Evolutionary conservation across 768 basidiomycete species (phyloP).

Genomic region (Leccinum pellstonianum): DNA sequence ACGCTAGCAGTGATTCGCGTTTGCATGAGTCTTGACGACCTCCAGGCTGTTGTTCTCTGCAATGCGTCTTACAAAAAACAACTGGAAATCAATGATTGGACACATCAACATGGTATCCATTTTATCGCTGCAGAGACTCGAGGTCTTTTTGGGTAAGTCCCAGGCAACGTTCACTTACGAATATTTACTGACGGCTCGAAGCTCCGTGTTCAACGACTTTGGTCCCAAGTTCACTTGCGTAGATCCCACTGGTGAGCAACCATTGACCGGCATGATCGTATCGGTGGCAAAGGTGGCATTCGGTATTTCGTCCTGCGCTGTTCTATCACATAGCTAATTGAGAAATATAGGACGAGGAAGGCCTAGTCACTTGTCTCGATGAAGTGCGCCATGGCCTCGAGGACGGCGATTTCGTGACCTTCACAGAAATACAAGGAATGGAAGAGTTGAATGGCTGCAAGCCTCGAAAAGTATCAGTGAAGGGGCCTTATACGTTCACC

Average conservation of each 20-base stretch:
- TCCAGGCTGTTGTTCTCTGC: conserved; percentile 86
- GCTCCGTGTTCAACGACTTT: conserved; percentile 95
- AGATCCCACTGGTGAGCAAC: conserved; percentile 97
- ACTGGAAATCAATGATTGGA: conserved; percentile 94
- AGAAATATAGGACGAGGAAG: conserved; percentile 66
- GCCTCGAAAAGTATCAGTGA: conserved; percentile 88
- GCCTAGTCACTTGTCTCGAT: conserved; percentile 94
- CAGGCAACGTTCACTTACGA: not conserved
- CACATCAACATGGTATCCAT: conserved; percentile 82
- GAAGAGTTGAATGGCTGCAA: conserved; percentile 85
- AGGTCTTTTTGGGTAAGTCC: conserved; percentile 86
- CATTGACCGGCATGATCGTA: conserved; percentile 92
- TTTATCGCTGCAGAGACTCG: conserved; percentile 91
- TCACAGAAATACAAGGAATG: conserved; percentile 96
- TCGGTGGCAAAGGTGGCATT: conserved; percentile 75
- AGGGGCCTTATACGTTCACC: conserved; percentile 96
- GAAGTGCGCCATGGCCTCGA: conserved; percentile 98
- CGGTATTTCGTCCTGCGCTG: conserved; percentile 1
- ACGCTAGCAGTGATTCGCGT: conserved; percentile 20
- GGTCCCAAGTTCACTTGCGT: conserved; percentile 93
- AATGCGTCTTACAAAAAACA: conserved; percentile 77
- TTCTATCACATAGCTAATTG: not conserved
- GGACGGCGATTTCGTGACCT: conserved; percentile 97
- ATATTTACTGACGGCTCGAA: conserved; percentile 32
- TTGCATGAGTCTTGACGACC: conserved; percentile 9